phyloP scores from a whole-genome alignment of 345 rosid species.

The Populus davidiana region DNA sequence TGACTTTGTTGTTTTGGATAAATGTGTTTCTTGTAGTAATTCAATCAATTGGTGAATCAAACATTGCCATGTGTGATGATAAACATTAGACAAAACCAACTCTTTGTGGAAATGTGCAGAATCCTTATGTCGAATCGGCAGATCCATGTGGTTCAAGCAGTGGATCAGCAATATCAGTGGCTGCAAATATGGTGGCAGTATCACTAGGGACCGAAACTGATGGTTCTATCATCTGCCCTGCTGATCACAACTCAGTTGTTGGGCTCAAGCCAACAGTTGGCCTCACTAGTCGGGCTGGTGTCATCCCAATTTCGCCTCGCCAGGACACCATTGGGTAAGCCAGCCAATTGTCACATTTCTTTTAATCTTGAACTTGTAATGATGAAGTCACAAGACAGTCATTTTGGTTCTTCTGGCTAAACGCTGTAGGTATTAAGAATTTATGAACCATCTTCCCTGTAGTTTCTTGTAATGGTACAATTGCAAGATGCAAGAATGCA shows the following conservation, averaged over 20 bases:
- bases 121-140: slow-evolving; percentile 58
- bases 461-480: too few species aligned
- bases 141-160: slow-evolving; percentile 70
- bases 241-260: slow-evolving; percentile 53
- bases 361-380: too few species aligned
- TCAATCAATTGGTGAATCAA: too few species aligned
- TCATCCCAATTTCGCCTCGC: slow-evolving; percentile 52
- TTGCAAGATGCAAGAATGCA: too few species aligned
- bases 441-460: too few species aligned
- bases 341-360: background rate
- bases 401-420: too few species aligned
- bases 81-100: background rate
- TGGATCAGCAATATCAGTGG: slow-evolving; percentile 72
- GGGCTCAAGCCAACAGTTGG: slow-evolving; percentile 78
- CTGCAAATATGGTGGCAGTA: slow-evolving; percentile 63
- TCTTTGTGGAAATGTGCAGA: slow-evolving; percentile 32
- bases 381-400: too few species aligned
- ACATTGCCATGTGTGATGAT: background rate
- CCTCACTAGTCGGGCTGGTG: slow-evolving; percentile 73
- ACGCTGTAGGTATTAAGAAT: background rate
- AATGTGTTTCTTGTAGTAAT: too few species aligned
- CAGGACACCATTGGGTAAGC: slow-evolving; percentile 61
- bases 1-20: background rate
- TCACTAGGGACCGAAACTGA: slow-evolving; percentile 70
- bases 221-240: slow-evolving; percentile 64